Evolutionary conservation across 495 filamentous ascomycete genomes (phyloP).

Genomic region (Hapsidospora chrysogenum): DNA sequence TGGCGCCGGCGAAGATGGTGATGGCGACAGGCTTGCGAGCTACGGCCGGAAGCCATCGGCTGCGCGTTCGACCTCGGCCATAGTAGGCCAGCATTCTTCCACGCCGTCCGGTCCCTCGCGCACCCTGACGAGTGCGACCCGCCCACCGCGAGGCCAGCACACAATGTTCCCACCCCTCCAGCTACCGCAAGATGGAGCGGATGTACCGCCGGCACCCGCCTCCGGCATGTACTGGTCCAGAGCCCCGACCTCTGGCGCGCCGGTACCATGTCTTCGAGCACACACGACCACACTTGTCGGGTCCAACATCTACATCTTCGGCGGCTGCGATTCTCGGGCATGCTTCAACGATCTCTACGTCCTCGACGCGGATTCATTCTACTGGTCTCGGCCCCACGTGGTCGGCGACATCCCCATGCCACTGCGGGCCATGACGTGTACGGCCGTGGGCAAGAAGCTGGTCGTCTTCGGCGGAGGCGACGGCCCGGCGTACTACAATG

Average conservation of each 20-base stretch:
- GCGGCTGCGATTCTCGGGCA: constrained; percentile 44
- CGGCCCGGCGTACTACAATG: constrained; percentile 50
- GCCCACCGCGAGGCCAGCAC: constrained; percentile 18
- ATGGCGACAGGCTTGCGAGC: too few relatives aligned
- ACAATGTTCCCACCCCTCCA: constrained; percentile 36
- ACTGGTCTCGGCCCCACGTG: constrained; percentile 41
- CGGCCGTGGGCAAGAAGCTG: constrained; percentile 47
- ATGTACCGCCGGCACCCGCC: constrained; percentile 42
- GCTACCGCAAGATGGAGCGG: constrained; percentile 35
- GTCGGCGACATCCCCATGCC: constrained; percentile 43
- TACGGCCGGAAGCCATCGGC: constrained; percentile 15
- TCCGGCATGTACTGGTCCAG: constrained; percentile 55
- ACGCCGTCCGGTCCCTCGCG: constrained; percentile 6
- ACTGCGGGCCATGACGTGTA: constrained; percentile 49
- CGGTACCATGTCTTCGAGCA: constrained; percentile 40
- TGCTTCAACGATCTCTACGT: constrained; percentile 53
- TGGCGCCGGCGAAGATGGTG: constrained; percentile 3
- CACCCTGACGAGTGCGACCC: constrained; percentile 12
- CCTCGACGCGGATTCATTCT: constrained; percentile 46
- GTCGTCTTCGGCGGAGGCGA: constrained; percentile 51
- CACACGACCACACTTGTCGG: constrained; percentile 46
- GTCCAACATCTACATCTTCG: constrained; percentile 45
- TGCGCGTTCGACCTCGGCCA: constrained; percentile 35
- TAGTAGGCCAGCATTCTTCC: constrained; percentile 12
- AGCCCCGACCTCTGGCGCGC: constrained; percentile 35